Conservation (phyloP, 495 filamentous ascomycete species). For the Penicillium alfredii region DNA sequence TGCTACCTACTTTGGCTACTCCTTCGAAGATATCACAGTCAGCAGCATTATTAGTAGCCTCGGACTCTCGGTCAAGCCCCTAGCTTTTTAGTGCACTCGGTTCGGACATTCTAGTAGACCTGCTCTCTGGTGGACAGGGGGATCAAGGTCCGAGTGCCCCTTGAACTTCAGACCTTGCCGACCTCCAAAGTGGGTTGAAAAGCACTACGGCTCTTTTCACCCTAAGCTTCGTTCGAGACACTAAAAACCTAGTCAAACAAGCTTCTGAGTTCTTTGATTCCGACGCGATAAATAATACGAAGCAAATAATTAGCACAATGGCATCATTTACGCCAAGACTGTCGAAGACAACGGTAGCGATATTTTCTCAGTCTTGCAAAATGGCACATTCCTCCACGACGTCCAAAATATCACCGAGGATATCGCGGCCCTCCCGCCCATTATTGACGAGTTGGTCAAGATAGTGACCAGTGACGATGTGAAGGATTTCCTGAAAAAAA, state of each 20-base stretch:
- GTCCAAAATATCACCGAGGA: conserved; percentile 3
- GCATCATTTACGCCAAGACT: background rate
- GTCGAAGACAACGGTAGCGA: background rate
- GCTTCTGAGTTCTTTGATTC: background rate
- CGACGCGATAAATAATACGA: background rate
- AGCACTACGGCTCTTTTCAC: background rate
- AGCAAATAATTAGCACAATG: background rate
- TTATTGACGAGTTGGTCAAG: background rate
- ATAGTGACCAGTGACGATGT: conserved; percentile 2
- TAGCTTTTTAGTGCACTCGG: too few relatives aligned
- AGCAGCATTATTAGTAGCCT: too few relatives aligned
- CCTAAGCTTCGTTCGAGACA: background rate
- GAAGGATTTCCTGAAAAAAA: background rate
- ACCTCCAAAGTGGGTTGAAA: too few relatives aligned
- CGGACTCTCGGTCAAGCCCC: too few relatives aligned
- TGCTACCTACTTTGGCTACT: too few relatives aligned
- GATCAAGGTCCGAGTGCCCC: too few relatives aligned
- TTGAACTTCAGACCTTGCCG: too few relatives aligned
- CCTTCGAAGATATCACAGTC: too few relatives aligned
- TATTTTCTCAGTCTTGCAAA: background rate
- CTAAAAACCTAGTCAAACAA: background rate
- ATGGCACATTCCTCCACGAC: conserved; percentile 1
- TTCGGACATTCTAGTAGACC: too few relatives aligned
- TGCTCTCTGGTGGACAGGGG: too few relatives aligned
- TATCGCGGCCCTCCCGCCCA: conserved; percentile 1